A percentile compares a stretch with the other conserved stretches of the same genome.
These are phyloP conservation scores for Aspergillus awamori DNA, from an alignment of 2,329 filamentous ascomycete species.

Conservation along the genomic window DNA sequence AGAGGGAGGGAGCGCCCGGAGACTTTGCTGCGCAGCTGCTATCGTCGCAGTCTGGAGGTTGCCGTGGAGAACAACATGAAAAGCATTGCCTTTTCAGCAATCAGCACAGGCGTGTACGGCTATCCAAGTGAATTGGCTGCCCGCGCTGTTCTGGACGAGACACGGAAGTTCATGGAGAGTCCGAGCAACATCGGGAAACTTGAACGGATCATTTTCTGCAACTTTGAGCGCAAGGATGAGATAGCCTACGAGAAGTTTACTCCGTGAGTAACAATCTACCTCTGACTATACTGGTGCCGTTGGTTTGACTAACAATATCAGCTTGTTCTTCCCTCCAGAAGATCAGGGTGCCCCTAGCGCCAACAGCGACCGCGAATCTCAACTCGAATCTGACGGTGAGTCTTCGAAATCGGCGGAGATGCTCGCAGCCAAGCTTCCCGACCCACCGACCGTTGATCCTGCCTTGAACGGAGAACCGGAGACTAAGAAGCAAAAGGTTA, in stretches of 20 bases:
- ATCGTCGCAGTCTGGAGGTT: conserved; percentile 70
- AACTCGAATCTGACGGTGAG: conserved; percentile 28
- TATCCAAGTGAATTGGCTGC: conserved; percentile 79
- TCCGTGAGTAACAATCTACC: conserved; percentile 64
- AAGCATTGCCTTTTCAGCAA: conserved; percentile 77
- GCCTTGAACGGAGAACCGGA: conserved; percentile 47
- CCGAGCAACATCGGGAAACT: conserved; percentile 51
- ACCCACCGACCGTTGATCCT: conserved; percentile 53
- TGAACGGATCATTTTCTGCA: conserved; percentile 80
- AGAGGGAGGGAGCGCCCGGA: conserved; percentile 40
- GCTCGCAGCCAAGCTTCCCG: conserved; percentile 51
- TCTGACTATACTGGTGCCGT: background rate
- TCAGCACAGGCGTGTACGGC: conserved; percentile 89
- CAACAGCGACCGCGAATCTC: conserved; percentile 11
- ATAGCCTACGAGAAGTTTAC: conserved; percentile 69
- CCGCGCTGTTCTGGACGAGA: conserved; percentile 66
- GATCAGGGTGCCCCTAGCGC: conserved; percentile 34
- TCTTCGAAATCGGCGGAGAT: conserved; percentile 29
- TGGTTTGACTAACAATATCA: conserved; percentile 28
- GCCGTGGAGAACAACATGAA: conserved; percentile 67
- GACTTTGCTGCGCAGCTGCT: conserved; percentile 64
- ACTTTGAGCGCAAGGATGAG: conserved; percentile 77
- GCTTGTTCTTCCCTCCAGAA: conserved; percentile 54
- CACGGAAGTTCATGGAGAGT: conserved; percentile 57
- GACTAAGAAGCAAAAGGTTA: conserved; percentile 52